Conservation (phyloP, 208 protist genomes). For the Strigomonas galati region DNA sequence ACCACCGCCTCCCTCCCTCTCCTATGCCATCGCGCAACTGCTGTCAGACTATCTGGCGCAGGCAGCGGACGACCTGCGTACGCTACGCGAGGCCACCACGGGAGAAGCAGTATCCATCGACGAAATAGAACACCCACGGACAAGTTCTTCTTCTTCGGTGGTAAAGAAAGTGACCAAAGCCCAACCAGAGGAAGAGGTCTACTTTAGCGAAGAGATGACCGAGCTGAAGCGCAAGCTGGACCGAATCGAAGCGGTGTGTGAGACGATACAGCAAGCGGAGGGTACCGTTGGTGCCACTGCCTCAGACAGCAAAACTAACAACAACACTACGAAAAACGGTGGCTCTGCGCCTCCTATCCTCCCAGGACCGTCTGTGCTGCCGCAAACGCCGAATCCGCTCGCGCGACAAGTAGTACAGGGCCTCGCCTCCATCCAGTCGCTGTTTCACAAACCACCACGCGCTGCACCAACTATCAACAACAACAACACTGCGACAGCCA, state of each 20-base stretch:
- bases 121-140: no score
- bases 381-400: neutral
- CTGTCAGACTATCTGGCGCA: conserved; percentile 46
- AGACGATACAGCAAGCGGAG: neutral
- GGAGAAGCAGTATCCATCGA: neutral
- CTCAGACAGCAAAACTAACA: neutral
- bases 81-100: conserved; percentile 1
- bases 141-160: no score
- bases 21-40: conserved; percentile 23
- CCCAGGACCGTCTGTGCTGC: neutral
- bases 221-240: neutral
- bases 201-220: neutral
- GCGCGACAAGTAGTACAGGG: neutral
- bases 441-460: neutral
- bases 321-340: neutral
- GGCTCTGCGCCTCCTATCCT: neutral
- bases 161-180: no score
- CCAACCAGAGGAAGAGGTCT: neutral
- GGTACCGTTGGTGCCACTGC: neutral
- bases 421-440: neutral
- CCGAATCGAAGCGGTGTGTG: neutral
- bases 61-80: conserved; percentile 36
- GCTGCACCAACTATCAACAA: no score
- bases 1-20: conserved; percentile 7
- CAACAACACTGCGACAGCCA: no score